Percentiles rank a stretch among this genome's conserved stretches.
Conservation (phyloP, 2,329 filamentous ascomycete species). For the Sarocladium brachiariae region DNA sequence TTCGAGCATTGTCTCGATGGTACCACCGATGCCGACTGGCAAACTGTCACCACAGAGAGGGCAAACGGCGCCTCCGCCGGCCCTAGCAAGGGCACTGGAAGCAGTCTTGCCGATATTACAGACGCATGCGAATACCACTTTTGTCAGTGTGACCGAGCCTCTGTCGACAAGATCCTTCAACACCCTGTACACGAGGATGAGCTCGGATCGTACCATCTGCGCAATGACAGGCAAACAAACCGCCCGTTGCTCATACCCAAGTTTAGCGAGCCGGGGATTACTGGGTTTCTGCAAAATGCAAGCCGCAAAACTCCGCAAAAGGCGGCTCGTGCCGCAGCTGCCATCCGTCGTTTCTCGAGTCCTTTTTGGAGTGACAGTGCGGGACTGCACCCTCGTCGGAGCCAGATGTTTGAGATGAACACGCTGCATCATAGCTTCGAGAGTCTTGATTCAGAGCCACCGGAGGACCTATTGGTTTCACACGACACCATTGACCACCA, state of each 20-base stretch:
- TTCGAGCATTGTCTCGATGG: background rate
- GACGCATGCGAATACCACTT: conserved; percentile 14
- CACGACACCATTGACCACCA: background rate
- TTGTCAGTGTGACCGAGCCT: conserved; percentile 16
- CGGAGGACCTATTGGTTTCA: background rate
- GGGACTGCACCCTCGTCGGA: conserved; percentile 4
- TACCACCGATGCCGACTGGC: conserved; percentile 23
- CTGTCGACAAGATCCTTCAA: conserved; percentile 21
- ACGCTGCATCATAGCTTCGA: conserved; percentile 22
- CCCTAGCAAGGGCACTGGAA: conserved; percentile 27
- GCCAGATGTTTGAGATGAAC: conserved; percentile 18
- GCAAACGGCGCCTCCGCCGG: conserved; percentile 17
- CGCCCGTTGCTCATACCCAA: conserved; percentile 17
- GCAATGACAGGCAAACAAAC: conserved; percentile 17
- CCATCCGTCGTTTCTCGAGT: conserved; percentile 20
- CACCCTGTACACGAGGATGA: conserved; percentile 15
- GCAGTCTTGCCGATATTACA: conserved; percentile 34
- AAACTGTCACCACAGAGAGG: conserved; percentile 27
- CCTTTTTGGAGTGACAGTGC: conserved; percentile 17
- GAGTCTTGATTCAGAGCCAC: conserved; percentile 23
- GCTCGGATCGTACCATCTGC: conserved; percentile 15
- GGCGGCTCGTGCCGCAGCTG: conserved; percentile 17
- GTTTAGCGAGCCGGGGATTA: conserved; percentile 10
- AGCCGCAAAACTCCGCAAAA: conserved; percentile 16
- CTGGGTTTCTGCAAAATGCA: conserved; percentile 17